Evolutionary conservation across 2,329 filamentous ascomycete species (phyloP).

Genomic region (Cercospora berteroae): DNA sequence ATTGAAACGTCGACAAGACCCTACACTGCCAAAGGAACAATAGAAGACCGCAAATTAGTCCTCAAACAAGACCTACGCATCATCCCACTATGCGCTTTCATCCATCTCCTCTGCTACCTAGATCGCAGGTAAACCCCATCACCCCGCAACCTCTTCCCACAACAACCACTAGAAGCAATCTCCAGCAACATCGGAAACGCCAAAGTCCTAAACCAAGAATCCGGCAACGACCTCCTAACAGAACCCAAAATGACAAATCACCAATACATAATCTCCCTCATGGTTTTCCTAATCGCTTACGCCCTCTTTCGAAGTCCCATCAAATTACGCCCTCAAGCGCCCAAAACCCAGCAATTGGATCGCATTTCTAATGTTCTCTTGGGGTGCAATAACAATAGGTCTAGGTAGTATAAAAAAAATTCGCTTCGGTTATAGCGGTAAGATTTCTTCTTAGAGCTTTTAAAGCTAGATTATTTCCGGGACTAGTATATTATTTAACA

Average conservation of each 20-base stretch:
- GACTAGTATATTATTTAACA: constrained; percentile 34
- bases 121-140: constrained; percentile 40
- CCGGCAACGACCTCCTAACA: constrained; percentile 60
- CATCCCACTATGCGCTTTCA: constrained; percentile 60
- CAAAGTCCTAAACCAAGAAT: constrained; percentile 60
- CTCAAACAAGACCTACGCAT: constrained; percentile 59
- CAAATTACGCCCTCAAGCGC: constrained; percentile 44
- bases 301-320: constrained; percentile 47
- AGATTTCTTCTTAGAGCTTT: constrained; percentile 46
- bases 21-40: constrained; percentile 7
- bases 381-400: constrained; percentile 35
- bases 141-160: background rate
- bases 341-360: constrained; percentile 44
- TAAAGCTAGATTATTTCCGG: constrained; percentile 59
- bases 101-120: constrained; percentile 67
- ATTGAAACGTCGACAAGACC: background rate
- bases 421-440: constrained; percentile 45
- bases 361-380: constrained; percentile 34
- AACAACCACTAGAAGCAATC: background rate
- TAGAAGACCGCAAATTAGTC: constrained; percentile 20
- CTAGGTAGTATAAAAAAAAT: constrained; percentile 49
- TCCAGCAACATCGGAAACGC: constrained; percentile 52
- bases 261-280: constrained; percentile 53
- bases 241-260: constrained; percentile 61
- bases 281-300: constrained; percentile 59